These are phyloP conservation scores for Fusarium compactum DNA, from an alignment of 2,329 filamentous ascomycete species.

Conservation along the genomic window DNA sequence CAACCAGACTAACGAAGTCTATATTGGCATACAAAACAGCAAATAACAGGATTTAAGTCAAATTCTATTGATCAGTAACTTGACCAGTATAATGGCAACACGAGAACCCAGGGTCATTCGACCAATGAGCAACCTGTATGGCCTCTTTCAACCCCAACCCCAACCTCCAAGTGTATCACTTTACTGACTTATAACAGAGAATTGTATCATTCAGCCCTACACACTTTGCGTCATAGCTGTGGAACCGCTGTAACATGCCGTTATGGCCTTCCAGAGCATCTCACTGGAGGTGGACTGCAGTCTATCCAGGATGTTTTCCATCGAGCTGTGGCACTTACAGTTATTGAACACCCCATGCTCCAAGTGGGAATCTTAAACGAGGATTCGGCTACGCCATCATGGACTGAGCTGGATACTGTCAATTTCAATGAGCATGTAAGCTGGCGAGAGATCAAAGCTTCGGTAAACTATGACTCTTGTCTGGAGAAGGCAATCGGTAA, in stretches of 20 bases:
- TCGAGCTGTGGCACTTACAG: conserved; percentile 34
- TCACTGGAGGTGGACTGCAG: conserved; percentile 1
- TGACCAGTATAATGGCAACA: conserved; percentile 12
- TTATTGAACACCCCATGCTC: conserved; percentile 34
- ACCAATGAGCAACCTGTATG: conserved; percentile 41
- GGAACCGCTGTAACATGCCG: conserved; percentile 29
- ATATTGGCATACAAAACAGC: background rate
- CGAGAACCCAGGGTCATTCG: conserved; percentile 23
- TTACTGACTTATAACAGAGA: conserved; percentile 24
- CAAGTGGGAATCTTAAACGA: conserved; percentile 41
- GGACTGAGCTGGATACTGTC: conserved; percentile 28
- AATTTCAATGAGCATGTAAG: conserved; percentile 29
- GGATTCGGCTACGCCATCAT: conserved; percentile 34
- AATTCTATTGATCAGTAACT: background rate
- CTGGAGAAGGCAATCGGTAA: conserved; percentile 13
- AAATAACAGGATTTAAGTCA: background rate
- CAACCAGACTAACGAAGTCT: background rate
- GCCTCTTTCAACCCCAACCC: background rate
- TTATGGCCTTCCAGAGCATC: conserved; percentile 28
- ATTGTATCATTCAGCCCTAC: conserved; percentile 33
- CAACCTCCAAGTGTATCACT: background rate
- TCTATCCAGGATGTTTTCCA: conserved; percentile 16
- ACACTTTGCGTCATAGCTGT: conserved; percentile 37
- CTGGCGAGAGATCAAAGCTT: conserved; percentile 24
- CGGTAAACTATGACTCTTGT: background rate